These are phyloP conservation scores for Cladosporium sp. DNA, from an alignment of 2,329 filamentous ascomycete species.

Conservation along the genomic window DNA sequence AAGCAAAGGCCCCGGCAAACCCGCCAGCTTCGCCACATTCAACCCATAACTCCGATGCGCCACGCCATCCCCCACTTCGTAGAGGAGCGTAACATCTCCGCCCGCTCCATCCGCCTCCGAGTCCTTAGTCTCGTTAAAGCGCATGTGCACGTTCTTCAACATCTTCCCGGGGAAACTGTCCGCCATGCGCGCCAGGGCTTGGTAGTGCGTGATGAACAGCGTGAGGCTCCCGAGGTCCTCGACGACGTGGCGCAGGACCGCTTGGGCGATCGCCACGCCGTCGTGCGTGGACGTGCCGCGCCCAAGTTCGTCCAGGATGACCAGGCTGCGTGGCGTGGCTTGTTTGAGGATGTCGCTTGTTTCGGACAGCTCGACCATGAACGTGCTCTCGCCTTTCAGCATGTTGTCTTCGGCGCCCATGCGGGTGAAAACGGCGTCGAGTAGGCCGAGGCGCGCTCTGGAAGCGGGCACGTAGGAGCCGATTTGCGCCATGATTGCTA, in stretches of 20 bases:
- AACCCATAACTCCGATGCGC: slow-evolving; percentile 91
- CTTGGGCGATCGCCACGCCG: slow-evolving; percentile 90
- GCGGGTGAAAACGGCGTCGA: slow-evolving; percentile 89
- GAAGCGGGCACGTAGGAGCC: slow-evolving; percentile 88
- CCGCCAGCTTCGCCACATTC: slow-evolving; percentile 84
- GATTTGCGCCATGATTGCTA: slow-evolving; percentile 89
- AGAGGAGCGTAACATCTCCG: slow-evolving; percentile 87
- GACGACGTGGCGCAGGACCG: slow-evolving; percentile 81
- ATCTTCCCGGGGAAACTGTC: slow-evolving; percentile 57
- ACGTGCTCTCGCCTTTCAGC: slow-evolving; percentile 88
- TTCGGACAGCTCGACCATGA: slow-evolving; percentile 96
- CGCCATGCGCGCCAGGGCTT: slow-evolving; percentile 71
- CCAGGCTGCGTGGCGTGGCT: slow-evolving; percentile 75
- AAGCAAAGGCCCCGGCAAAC: slow-evolving; percentile 70
- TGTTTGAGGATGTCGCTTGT: slow-evolving; percentile 86
- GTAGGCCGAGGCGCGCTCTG: slow-evolving; percentile 67
- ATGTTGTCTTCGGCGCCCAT: slow-evolving; percentile 97
- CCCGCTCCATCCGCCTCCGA: slow-evolving; percentile 63
- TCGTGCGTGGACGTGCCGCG: slow-evolving; percentile 93
- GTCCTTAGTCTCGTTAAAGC: slow-evolving; percentile 59
- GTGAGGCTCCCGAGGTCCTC: slow-evolving; percentile 70
- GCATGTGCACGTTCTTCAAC: slow-evolving; percentile 92
- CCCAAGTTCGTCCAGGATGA: slow-evolving; percentile 92
- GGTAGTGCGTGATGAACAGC: slow-evolving; percentile 97
- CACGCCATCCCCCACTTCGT: slow-evolving; percentile 85